Conservation (phyloP, 2,329 filamentous ascomycete genomes). For the Ilyonectria robusta region DNA sequence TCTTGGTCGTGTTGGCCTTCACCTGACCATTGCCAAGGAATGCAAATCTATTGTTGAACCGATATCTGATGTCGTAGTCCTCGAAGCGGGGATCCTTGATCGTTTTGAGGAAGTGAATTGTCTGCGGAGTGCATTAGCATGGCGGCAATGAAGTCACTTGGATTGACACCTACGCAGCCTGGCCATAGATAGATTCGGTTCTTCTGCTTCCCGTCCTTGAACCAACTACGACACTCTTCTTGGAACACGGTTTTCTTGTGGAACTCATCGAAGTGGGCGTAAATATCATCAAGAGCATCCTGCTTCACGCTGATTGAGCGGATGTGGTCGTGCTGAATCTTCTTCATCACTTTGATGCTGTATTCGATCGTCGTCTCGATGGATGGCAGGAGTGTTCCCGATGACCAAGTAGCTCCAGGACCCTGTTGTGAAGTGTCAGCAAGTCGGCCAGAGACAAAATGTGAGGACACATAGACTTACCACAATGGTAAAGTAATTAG, state of each 20-base stretch:
- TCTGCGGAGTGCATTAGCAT: slow-evolving; percentile 36
- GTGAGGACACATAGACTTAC: slow-evolving; percentile 20
- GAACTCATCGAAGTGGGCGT: slow-evolving; percentile 51
- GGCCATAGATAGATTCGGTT: slow-evolving; percentile 53
- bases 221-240: slow-evolving; percentile 53
- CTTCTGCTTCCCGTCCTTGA: slow-evolving; percentile 52
- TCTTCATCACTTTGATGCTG: slow-evolving; percentile 55
- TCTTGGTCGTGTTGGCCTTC: slow-evolving; percentile 57
- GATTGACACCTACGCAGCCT: slow-evolving; percentile 47
- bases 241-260: slow-evolving; percentile 53
- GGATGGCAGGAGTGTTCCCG: slow-evolving; percentile 59
- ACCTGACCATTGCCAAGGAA: slow-evolving; percentile 60
- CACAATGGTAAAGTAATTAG: slow-evolving; percentile 59
- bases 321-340: slow-evolving; percentile 55
- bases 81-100: slow-evolving; percentile 54
- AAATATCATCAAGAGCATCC: slow-evolving; percentile 53
- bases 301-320: slow-evolving; percentile 53
- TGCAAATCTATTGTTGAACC: slow-evolving; percentile 55
- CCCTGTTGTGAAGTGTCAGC: slow-evolving; percentile 36
- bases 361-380: slow-evolving; percentile 61
- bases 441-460: background rate
- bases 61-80: slow-evolving; percentile 51
- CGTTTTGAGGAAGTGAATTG: slow-evolving; percentile 55
- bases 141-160: background rate
- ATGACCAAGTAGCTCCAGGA: slow-evolving; percentile 59